Conservation (phyloP, 1,139 yeast genomes). For the Pichia sp. region DNA sequence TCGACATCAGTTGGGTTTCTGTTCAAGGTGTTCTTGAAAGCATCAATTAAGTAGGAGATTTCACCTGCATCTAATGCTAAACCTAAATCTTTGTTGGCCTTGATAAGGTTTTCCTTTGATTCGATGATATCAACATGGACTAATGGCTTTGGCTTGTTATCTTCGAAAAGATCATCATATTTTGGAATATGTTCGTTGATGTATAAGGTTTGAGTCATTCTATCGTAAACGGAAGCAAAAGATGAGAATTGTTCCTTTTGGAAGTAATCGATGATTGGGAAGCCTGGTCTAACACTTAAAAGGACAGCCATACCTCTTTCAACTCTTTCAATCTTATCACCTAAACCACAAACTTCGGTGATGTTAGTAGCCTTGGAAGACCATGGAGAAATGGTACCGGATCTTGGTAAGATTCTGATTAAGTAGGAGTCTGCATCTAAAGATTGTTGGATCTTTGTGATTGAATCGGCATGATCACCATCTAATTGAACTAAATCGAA, state of each 20-base stretch:
- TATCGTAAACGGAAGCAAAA: slow-evolving; percentile 76
- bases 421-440: slow-evolving; percentile 47
- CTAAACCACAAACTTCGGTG: slow-evolving; percentile 82
- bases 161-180: slow-evolving; percentile 69
- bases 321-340: slow-evolving; percentile 67
- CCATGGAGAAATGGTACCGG: slow-evolving; percentile 99
- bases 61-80: slow-evolving; percentile 93
- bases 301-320: slow-evolving; percentile 87
- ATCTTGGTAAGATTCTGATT: slow-evolving; percentile 81
- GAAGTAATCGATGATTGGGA: slow-evolving; percentile 58
- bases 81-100: slow-evolving; percentile 83
- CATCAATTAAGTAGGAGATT: slow-evolving; percentile 79
- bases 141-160: slow-evolving; percentile 83
- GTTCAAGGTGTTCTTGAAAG: slow-evolving; percentile 70
- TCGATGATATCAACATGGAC: slow-evolving; percentile 65
- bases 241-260: slow-evolving; percentile 45
- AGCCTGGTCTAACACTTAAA: slow-evolving; percentile 66
- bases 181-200: slow-evolving; percentile 56
- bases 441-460: slow-evolving; percentile 12
- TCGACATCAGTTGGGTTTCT: slow-evolving; percentile 98
- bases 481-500: slow-evolving; percentile 38
- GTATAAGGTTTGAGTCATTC: slow-evolving; percentile 88
- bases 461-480: slow-evolving; percentile 19
- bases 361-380: slow-evolving; percentile 98
- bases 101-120: slow-evolving; percentile 60